Evolutionary conservation across 2,329 filamentous ascomycete species (phyloP), one percentile per base, ranked within the genome.

Genomic region (Pestalotiopsis sp.): DNA sequence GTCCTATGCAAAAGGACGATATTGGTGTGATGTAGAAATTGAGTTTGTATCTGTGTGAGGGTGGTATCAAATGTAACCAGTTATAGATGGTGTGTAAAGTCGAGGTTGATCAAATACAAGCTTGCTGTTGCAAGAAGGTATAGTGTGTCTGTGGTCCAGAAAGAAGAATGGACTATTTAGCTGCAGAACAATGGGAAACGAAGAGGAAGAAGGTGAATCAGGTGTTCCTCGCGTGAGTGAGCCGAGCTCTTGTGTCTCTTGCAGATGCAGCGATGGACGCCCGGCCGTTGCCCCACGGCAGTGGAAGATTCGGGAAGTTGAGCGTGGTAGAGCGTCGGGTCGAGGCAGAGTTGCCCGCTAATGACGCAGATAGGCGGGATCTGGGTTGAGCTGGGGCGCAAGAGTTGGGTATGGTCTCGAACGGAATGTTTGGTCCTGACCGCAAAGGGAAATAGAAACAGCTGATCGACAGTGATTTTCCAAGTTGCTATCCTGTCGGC

Each of bases 221-320:
- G 59, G 59, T 39, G 31, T 41, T 62, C 36, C 27, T 62, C 59
- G 59, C 31, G 59, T 41, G 59, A 62, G 59, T 20, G 20, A 20
- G 17, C 7, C 17, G 17, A 9, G 4, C 4, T n/a, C 6, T n/a
- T n/a, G 17, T 52, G n/a, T 36, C 2, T 36, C 36, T 62, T 62
- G 25, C 59, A 62, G 20, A 20, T 17, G 23, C 20, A 20, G 7
- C 12, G 38, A 25, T 59, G 58, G 20, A 45, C 7, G 62, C 61
- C 49, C n/a, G 61, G 25, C 65, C 17, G 56, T 39, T 52, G 61
- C 58, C 56, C 61, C 65, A 66, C 49, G 66, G 58, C 20, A 66
- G 68, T 69, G 66, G 68, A 69, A 69, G 68, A 67, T 69, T 69
- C 68, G 68, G 66, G 68, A 69, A 69, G 23, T 68, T 31, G 52